A percentile compares a stretch with the other conserved stretches of the same genome.
Evolutionary conservation across 768 basidiomycete genomes (phyloP).

Genomic region (Xerocomus brunneocitrinus): DNA sequence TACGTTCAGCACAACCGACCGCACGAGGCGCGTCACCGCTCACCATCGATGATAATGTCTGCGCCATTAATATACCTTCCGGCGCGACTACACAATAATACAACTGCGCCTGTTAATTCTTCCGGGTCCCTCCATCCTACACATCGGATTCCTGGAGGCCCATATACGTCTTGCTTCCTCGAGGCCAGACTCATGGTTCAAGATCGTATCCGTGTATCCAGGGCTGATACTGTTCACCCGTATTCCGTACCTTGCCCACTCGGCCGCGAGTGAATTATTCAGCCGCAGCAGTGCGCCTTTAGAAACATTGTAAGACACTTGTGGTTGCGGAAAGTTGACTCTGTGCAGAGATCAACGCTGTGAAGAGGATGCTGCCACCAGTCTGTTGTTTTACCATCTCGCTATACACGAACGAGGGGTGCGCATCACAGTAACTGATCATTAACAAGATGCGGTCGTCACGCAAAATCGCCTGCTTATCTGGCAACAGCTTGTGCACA

Average conservation of each 20-base stretch:
- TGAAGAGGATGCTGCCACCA: conserved; percentile 41
- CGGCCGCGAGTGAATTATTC: conserved; percentile 37
- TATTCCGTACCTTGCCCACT: conserved; percentile 40
- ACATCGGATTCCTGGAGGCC: conserved; percentile 39
- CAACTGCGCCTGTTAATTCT: conserved; percentile 27
- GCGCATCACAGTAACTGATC: background rate
- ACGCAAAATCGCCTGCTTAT: conserved; percentile 17
- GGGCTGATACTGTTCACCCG: conserved; percentile 36
- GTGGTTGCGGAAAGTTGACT: conserved; percentile 40
- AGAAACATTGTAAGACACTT: conserved; percentile 40
- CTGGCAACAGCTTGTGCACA: conserved; percentile 40
- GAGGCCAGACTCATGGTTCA: conserved; percentile 35
- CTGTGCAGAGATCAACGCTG: conserved; percentile 41
- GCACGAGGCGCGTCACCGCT: conserved; percentile 10
- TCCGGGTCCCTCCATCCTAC: conserved; percentile 39
- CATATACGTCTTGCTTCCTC: conserved; percentile 34
- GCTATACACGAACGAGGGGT: conserved; percentile 15
- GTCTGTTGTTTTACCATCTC: conserved; percentile 40
- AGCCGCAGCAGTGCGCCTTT: conserved; percentile 40
- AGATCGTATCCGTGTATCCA: conserved; percentile 32
- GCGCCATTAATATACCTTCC: background rate
- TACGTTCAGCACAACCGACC: conserved; percentile 18
- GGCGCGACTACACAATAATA: background rate
- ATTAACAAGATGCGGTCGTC: background rate
- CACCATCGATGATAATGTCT: conserved; percentile 4